A percentile compares a stretch with the other conserved stretches of the same genome.
These are phyloP conservation scores for Pascua sp. DNA, from an alignment of 1,284 basidiomycete genomes.

Conservation along the genomic window DNA sequence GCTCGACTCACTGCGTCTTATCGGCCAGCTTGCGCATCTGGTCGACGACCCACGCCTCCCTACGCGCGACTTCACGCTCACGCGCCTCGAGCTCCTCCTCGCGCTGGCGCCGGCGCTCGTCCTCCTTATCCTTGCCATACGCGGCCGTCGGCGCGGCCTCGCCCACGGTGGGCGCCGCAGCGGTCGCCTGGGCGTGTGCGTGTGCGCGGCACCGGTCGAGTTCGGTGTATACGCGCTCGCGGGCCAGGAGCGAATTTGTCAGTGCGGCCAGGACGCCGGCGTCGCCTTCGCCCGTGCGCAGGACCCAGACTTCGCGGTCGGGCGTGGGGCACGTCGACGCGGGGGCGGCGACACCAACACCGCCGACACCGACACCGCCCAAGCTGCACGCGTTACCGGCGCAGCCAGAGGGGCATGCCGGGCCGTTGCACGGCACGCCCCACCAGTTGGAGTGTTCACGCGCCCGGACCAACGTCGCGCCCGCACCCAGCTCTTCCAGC, in stretches of 20 bases:
- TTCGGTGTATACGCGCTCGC: constrained; percentile 30
- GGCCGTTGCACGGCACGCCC: too few species aligned
- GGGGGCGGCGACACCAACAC: background rate
- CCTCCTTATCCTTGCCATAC: constrained; percentile 10
- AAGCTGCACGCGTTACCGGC: too few species aligned
- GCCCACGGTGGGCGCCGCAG: background rate
- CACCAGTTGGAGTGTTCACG: background rate
- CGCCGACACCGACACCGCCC: too few species aligned
- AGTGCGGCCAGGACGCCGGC: constrained; percentile 23
- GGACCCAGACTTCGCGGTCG: constrained; percentile 43
- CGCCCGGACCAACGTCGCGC: constrained; percentile 34
- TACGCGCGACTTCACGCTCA: constrained; percentile 34
- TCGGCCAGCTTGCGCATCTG: constrained; percentile 44
- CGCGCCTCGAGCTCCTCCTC: constrained; percentile 40
- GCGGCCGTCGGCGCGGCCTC: background rate
- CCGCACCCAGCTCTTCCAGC: constrained; percentile 37
- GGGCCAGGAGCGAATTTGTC: constrained; percentile 34
- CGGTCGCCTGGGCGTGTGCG: too few species aligned
- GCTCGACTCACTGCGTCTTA: constrained; percentile 31
- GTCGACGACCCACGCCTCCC: constrained; percentile 45
- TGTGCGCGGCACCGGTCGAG: constrained; percentile 18
- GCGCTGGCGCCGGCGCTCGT: constrained; percentile 21
- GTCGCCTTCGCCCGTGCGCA: constrained; percentile 23
- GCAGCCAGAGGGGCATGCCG: too few species aligned
- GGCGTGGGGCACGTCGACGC: background rate